Evolutionary conservation across 768 basidiomycete genomes (phyloP), one percentile per base, ranked within the genome.

Genomic region (Artomyces pyxidatus): DNA sequence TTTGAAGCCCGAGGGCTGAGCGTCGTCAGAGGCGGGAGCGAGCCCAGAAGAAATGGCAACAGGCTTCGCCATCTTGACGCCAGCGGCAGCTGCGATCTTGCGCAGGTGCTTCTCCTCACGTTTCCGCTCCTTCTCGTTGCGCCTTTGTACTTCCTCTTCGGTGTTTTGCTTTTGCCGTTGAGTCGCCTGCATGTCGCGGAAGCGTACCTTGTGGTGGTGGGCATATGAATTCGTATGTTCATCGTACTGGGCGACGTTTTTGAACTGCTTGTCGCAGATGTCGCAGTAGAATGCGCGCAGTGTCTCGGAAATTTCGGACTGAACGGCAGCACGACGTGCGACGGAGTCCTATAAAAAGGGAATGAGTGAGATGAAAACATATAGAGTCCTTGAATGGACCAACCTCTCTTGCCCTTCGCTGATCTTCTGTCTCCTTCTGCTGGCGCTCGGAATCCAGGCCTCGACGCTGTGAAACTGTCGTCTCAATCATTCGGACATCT

Each of bases 191-290:
- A 90, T 86, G 57, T 90, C 88, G 56, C 71, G 82, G 62, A 82
- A 76, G 42, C 89, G 83, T 29, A 83, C 83, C 65, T 85, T 89
- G 68, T 89, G 88, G 58, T 88, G 85, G 59, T 90, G 88, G 0
- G 87, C 85, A 56, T 89, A 90, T 6, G 89, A 89, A 59, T 90
- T 91, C 47, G 85, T 87, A 64, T 92, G 89, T 59, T 91, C 89
- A 55, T 91, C 89, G 58, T 87, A 92, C 59, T 89, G 88, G 0
- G 86, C 81, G 17, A 91, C 85, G 42, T 76, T 91, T 63, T 82
- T 76, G 68, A 90, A 91, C 62, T 92, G 89, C 62, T 90, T 90
- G 53, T 89, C 87, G 68, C 89, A 92, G 17, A 89, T 73, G 22
- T 72, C 66, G 62, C 89, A 92, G 61, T 89, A 90, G 65, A 91